Conservation (phyloP, 495 filamentous ascomycete species). For the Penicillium alfredii region DNA sequence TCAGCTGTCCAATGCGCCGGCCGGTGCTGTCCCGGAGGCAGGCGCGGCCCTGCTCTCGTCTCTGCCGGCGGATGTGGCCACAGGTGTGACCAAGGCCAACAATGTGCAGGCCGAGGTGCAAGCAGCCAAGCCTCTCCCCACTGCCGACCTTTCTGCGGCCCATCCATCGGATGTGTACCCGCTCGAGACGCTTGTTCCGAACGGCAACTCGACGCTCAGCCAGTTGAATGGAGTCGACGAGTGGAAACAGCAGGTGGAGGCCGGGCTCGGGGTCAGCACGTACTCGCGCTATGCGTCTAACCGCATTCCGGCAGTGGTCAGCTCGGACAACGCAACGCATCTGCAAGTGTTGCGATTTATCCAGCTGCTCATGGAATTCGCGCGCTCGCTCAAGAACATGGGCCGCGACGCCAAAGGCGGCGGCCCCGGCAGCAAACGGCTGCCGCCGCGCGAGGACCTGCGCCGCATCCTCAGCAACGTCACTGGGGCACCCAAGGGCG, state of each 20-base stretch:
- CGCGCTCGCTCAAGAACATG: conserved; percentile 35
- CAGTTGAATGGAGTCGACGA: conserved; percentile 59
- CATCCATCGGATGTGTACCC: conserved; percentile 80
- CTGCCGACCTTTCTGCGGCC: conserved; percentile 62
- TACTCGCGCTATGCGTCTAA: conserved; percentile 60
- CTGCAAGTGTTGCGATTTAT: conserved; percentile 56
- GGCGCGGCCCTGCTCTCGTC: conserved; percentile 57
- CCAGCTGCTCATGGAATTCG: conserved; percentile 61
- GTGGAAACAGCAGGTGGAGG: conserved; percentile 64
- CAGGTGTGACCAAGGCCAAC: conserved; percentile 57
- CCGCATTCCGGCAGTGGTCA: conserved; percentile 52
- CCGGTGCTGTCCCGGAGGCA: conserved; percentile 46
- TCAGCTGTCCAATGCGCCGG: conserved; percentile 49
- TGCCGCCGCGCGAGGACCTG: conserved; percentile 38
- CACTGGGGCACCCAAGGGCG: conserved; percentile 13
- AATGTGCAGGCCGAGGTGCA: conserved; percentile 61
- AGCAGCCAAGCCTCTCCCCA: conserved; percentile 70
- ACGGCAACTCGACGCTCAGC: conserved; percentile 43
- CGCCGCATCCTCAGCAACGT: conserved; percentile 36
- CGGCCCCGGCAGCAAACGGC: conserved; percentile 34
- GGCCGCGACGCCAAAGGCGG: conserved; percentile 19
- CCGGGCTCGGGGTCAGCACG: conserved; percentile 48
- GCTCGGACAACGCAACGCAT: conserved; percentile 48
- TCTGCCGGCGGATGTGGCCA: conserved; percentile 49
- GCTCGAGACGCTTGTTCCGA: conserved; percentile 57